A percentile compares a stretch with the other conserved stretches of the same genome.
phyloP scores from a whole-genome alignment of 371 early-diverging fungal genomes.

The Apophysomyces variabilis region DNA sequence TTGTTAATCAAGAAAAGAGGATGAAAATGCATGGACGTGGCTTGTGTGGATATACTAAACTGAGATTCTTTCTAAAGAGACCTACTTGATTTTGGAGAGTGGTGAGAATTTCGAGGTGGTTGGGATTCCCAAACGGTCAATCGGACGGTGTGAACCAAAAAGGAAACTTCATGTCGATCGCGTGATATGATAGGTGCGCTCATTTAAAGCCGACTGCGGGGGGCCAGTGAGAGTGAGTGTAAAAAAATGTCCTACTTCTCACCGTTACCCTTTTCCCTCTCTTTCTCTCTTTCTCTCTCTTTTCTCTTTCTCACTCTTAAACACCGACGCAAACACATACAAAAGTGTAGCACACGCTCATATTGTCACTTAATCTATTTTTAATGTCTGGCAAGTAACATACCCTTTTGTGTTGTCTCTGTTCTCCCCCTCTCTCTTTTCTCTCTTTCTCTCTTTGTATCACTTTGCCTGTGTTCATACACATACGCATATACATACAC shows the following conservation, averaged over 20 bases:
- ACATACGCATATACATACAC: too few relatives aligned
- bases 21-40: too few relatives aligned
- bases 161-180: neutral
- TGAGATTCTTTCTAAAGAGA: too few relatives aligned
- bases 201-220: neutral
- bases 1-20: too few relatives aligned
- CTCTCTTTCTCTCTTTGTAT: too few relatives aligned
- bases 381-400: slow-evolving; percentile 7
- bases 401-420: neutral
- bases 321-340: neutral
- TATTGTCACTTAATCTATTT: neutral
- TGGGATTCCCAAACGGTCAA: too few relatives aligned
- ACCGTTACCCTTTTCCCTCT: neutral
- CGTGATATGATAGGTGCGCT: neutral
- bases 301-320: neutral
- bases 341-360: slow-evolving; percentile 5
- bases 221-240: neutral
- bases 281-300: slow-evolving; percentile 1
- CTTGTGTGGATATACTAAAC: too few relatives aligned
- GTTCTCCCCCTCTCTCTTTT: neutral
- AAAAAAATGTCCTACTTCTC: neutral
- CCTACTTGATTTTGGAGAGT: too few relatives aligned
- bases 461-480: too few relatives aligned
- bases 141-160: neutral
- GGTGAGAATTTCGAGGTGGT: too few relatives aligned